Percentiles rank a stretch among this genome's conserved stretches.
Evolutionary conservation across 2,329 filamentous ascomycete species (phyloP).

Genomic region (Calonectria pseudoreteaudii): DNA sequence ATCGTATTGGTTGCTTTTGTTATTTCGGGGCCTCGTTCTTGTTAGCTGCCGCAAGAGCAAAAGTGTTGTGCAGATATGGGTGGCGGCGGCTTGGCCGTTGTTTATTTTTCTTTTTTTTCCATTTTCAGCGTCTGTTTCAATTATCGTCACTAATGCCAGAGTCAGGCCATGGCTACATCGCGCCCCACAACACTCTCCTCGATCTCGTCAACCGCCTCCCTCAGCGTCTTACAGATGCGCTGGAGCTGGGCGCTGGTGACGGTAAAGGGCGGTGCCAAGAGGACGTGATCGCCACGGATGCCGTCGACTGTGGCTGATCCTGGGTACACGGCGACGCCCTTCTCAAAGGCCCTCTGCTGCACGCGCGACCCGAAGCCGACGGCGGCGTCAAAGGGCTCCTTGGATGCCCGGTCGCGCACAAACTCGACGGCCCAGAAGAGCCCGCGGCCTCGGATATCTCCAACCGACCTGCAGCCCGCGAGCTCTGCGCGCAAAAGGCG

Average conservation of each 20-base stretch:
- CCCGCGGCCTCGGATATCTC: constrained; percentile 31
- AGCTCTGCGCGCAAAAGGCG: constrained; percentile 6
- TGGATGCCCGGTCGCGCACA: constrained; percentile 49
- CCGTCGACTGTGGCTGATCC: constrained; percentile 72
- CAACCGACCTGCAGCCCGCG: not conserved
- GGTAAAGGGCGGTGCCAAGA: constrained; percentile 79
- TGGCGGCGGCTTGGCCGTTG: not conserved
- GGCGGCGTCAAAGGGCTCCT: constrained; percentile 48
- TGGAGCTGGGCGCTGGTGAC: constrained; percentile 54
- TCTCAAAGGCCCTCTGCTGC: constrained; percentile 45
- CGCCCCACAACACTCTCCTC: constrained; percentile 14
- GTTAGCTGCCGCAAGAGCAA: not conserved
- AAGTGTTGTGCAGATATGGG: not conserved
- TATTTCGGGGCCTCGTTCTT: not conserved
- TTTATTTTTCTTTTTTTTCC: not conserved
- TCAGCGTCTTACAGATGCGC: constrained; percentile 21
- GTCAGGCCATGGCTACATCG: constrained; percentile 5
- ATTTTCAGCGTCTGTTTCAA: not conserved
- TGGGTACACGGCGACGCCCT: constrained; percentile 66
- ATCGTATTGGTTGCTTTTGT: not conserved
- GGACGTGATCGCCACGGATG: constrained; percentile 73
- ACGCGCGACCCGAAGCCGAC: constrained; percentile 44
- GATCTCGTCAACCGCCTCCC: constrained; percentile 25
- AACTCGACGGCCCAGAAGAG: constrained; percentile 63
- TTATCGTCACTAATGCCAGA: constrained; percentile 5